Base-by-base conservation (phyloP, 1,139 yeast species). In the Suhomyces panamericanus region DNA sequence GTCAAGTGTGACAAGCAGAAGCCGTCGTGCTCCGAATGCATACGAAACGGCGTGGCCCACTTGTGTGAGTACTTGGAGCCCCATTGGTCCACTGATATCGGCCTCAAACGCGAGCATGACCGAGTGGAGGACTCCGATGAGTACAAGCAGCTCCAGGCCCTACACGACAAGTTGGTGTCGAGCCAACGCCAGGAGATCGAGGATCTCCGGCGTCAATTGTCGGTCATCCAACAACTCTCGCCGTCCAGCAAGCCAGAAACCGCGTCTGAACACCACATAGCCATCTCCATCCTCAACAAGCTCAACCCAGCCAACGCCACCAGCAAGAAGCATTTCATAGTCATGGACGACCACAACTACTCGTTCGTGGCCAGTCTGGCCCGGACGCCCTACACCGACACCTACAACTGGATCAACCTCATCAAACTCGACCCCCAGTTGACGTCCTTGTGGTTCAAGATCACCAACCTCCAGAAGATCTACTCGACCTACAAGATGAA, bases 21-120 rank as follows among this genome's bases (percentile, higher is more conserved):
- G 44, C 79, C 79, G 3, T 59, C 70, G 2, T 74, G 79, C 54
- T 66, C 74, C 2, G 77, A 77, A 8, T 74, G 79, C 58, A 58
- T 64, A 3, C 63, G 63, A 45, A 70, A 73, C 49, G 73, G 74
- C 6, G 78, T 72, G 24, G 65, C 67, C 27, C 76, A 73, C 53
- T 52, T 70, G 30, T 74, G 79, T 52, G 67, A 67, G 41, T 74
- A 73, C 47, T 46, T 70, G 13, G 77, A 70, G 38, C 78, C 79
- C 0, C 65, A 59, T 27, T 74, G 79, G 79, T 57, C 62, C 12
- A 43, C 42, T 14, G 37, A 36, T 9, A 27, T 26, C 12, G 20
- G 36, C 14, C 20, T 30, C 38, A 46, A 44, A 29, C 34, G 31
- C 16, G 44, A 44, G 7, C 20, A 22, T 15, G 48, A 44, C 6